A percentile compares a stretch with the other conserved stretches of the same genome.
Conservation (phyloP, 2,329 filamentous ascomycete species). For the Penicillium sp. region DNA sequence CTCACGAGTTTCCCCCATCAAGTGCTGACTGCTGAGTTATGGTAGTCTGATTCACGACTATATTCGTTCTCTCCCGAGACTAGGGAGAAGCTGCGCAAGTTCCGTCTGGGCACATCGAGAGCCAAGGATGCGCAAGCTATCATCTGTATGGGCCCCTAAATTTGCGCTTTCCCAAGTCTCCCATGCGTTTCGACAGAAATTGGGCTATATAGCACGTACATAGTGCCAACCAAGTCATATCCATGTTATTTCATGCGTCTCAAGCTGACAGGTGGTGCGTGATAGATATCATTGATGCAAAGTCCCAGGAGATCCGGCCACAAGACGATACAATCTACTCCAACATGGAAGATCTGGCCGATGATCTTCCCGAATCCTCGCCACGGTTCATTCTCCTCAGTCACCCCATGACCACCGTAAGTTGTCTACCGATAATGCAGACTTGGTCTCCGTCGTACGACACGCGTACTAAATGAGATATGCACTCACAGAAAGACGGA, state of each 20-base stretch:
- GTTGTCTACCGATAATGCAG: slow-evolving; percentile 25
- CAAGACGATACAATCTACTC: slow-evolving; percentile 80
- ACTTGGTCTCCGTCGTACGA: not conserved
- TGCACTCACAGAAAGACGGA: slow-evolving; percentile 65
- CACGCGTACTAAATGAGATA: not conserved
- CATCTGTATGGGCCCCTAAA: slow-evolving; percentile 70
- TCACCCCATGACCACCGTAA: slow-evolving; percentile 83
- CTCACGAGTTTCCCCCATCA: not conserved
- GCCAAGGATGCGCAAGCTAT: slow-evolving; percentile 84
- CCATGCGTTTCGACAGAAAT: not conserved
- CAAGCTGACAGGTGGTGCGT: slow-evolving; percentile 1
- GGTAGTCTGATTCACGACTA: slow-evolving; percentile 77
- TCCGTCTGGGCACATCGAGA: slow-evolving; percentile 85
- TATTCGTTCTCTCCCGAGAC: slow-evolving; percentile 93
- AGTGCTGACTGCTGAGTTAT: slow-evolving; percentile 6
- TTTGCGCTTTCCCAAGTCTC: not conserved
- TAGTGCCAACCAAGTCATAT: not conserved
- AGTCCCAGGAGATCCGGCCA: slow-evolving; percentile 83
- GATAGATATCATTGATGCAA: slow-evolving; percentile 84
- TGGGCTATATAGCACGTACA: not conserved
- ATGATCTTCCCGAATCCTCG: slow-evolving; percentile 88
- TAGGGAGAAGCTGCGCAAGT: slow-evolving; percentile 87
- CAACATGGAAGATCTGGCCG: slow-evolving; percentile 74
- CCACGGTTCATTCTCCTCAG: slow-evolving; percentile 88
- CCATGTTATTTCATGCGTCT: not conserved